Percentiles rank a stretch among this genome's conserved stretches.
These are phyloP conservation scores for Heliosperma pusillum DNA, from an alignment of 148 eudicot genomes.

Conservation along the genomic window DNA sequence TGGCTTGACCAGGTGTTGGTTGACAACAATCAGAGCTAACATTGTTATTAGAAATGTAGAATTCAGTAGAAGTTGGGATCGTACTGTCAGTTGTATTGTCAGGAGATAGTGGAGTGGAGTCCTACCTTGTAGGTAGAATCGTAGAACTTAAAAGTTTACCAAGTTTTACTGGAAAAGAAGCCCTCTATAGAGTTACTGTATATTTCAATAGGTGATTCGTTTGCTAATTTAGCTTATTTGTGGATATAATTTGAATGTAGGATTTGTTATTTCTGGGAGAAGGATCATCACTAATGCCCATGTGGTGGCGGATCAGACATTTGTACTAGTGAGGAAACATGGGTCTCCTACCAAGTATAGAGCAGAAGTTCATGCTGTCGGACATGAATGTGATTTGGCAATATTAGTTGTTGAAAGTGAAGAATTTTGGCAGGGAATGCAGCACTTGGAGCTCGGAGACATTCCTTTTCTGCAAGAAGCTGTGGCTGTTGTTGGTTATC, in stretches of 20 bases:
- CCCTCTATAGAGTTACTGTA: not conserved
- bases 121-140: not conserved
- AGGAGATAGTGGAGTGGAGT: not conserved
- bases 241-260: conserved; percentile 29
- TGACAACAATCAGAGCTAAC: not conserved
- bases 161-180: not conserved
- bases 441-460: conserved; percentile 76
- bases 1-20: not conserved
- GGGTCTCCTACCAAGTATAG: conserved; percentile 88
- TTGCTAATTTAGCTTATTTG: not conserved
- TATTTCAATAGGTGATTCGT: not conserved
- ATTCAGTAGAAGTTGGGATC: not conserved
- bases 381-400: conserved; percentile 98
- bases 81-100: not conserved
- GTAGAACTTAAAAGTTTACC: not conserved
- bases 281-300: conserved; percentile 95
- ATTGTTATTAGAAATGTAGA: not conserved
- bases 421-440: conserved; percentile 95
- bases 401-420: conserved; percentile 71
- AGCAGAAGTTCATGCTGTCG: conserved; percentile 89
- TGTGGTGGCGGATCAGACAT: conserved; percentile 91
- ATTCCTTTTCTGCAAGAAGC: conserved; percentile 89
- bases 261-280: conserved; percentile 82
- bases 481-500: conserved; percentile 97
- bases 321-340: conserved; percentile 94